Evolutionary conservation across 225 moss, liverwort and hornwort genomes (phyloP), one percentile per base, ranked within the genome.

Genomic region (Polytrichum formosum): DNA sequence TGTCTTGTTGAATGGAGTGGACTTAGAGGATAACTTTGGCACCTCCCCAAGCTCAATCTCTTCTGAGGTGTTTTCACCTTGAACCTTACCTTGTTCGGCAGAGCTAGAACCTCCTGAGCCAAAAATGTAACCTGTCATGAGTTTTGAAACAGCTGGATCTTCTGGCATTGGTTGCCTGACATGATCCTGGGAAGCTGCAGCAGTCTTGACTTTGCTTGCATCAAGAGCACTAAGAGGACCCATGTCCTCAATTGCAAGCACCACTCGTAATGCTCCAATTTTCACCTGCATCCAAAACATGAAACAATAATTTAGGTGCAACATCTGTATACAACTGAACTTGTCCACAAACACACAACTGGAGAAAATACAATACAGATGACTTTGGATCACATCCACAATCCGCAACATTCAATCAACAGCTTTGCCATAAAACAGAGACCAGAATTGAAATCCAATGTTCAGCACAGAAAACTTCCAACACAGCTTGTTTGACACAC

Each of bases 181-280:
- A 62, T 65, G 72, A 29, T 75, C 70, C 46, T 77, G 74, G 27
- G 80, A 68, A 63, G 72, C 68, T 61, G 76, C 85, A 73, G 55
- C 85, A 73, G 64, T 74, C 64, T 27, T 73, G 58, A 78, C 54
- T 54, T 71, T 79, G 23, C 62, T 70, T 64, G 64, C 55, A 53
- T 80, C 72, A 25, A 70, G 60, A 35, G 28, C 70, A 20, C 56
- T 75, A 66, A 87, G 74, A 77, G 78, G 78, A 29, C 87, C 87
- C 61, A 82, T 66, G 30, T 87, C 90, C 29, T 87, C 82, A 35
- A 90, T 63, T 31, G 80, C 76, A 63, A 84, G 67, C 21, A 77
- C 80, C n/a, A 80, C 80, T 1, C 74, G 80, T 54, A 84, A 18
- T 28, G 74, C 66, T 66, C 83, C 83, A 28, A 84, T 76, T 22